Conservation (phyloP, 2,329 filamentous ascomycete species). For the Exophiala sideris region DNA sequence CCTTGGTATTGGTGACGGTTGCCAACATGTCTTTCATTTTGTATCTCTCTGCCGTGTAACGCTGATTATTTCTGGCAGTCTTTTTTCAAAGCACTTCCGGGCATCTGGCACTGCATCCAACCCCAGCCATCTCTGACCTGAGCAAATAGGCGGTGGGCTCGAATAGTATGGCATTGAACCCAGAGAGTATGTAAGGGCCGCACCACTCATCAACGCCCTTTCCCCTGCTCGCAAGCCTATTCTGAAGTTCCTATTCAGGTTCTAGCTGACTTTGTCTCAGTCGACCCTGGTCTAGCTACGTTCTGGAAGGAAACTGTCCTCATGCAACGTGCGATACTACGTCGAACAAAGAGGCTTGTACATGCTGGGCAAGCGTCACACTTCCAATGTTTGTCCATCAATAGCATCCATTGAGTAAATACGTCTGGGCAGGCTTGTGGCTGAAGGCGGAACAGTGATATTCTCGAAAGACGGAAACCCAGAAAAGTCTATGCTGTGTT, state of each 20-base stretch:
- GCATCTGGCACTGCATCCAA: constrained; percentile 8
- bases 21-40: background rate
- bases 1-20: constrained; percentile 13
- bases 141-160: constrained; percentile 6
- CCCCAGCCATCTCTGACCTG: constrained; percentile 2
- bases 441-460: background rate
- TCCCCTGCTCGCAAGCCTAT: background rate
- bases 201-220: background rate
- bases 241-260: constrained; percentile 3
- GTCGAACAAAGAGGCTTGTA: background rate
- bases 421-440: background rate
- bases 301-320: constrained; percentile 14
- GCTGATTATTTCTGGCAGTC: constrained; percentile 12
- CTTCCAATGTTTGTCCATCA: constrained; percentile 1
- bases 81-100: constrained; percentile 10
- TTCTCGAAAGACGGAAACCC: background rate
- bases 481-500: no score
- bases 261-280: constrained; percentile 16
- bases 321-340: background rate
- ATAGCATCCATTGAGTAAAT: constrained; percentile 1
- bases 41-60: constrained; percentile 7
- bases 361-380: background rate
- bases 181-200: constrained; percentile 7
- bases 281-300: constrained; percentile 2
- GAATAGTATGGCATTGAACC: constrained; percentile 1